Conservation (phyloP, 164 flowering plant genomes). For the Dillenia suffruticosa region DNA sequence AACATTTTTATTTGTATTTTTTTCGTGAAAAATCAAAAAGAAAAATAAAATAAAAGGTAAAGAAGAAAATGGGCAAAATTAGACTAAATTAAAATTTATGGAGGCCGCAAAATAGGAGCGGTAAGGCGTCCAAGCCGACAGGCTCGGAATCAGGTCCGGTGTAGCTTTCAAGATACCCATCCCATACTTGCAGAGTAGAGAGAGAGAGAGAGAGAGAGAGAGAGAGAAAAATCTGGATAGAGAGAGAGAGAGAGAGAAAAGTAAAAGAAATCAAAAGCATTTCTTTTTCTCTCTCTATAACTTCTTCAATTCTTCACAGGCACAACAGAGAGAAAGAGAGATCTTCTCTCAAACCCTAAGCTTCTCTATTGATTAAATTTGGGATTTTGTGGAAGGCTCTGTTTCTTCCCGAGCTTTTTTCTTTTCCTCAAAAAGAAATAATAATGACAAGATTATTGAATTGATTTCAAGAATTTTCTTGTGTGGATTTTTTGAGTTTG, state of each 20-base stretch:
- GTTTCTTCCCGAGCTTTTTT: no score
- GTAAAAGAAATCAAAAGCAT: background rate
- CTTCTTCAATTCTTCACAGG: background rate
- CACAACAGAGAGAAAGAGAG: no score
- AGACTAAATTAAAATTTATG: background rate
- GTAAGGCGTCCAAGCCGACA: conserved; percentile 20
- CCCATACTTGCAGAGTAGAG: conserved; percentile 16
- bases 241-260: conserved; percentile 1
- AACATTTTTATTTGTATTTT: no score
- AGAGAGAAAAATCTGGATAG: conserved; percentile 10
- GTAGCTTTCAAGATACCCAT: conserved; percentile 9
- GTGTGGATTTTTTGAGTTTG: conserved; percentile 2
- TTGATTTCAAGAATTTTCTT: background rate
- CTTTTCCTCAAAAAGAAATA: background rate
- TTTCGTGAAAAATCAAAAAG: no score
- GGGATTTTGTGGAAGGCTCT: no score
- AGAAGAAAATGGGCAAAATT: background rate
- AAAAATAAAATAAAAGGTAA: no score
- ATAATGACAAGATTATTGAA: background rate
- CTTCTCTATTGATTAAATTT: no score
- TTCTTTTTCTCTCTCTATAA: conserved; percentile 8
- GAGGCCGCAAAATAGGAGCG: conserved; percentile 18
- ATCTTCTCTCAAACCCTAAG: no score
- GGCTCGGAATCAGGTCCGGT: conserved; percentile 46
- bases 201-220: conserved; percentile 10